Base-by-base conservation (phyloP, 805 yeast genomes). In the Myxozyma udenii region DNA sequence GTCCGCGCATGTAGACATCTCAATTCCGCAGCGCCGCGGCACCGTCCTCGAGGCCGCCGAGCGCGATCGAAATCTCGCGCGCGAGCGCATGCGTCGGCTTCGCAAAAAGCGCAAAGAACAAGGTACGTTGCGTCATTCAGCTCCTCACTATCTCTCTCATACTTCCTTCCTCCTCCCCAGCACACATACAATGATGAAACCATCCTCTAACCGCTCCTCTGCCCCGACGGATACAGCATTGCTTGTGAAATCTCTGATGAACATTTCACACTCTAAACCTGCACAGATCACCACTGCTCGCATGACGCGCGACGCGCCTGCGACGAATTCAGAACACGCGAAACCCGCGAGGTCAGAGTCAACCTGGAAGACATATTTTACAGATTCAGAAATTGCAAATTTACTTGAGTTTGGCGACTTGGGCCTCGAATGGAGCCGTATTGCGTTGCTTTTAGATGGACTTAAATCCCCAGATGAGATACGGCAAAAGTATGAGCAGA, bases 61-160 rank as follows among this genome's bases (percentile, higher is more conserved):
- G 24, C 44, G 51, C 6, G 57, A 53, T 32, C 46, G 57, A 4
- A 41, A 50, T 22, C 45, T 53, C 55, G 57, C 57, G 7, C 50
- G 57, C n/a, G 57, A 53, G 35, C 55, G 57, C 24, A 53, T 53
- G 57, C 43, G 57, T 16, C 41, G 57, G 23, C 48, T 53, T 12
- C 24, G 57, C 11, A 54, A 50, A 28, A 49, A 49, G 40, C 40
- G 57, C 14, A 53, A 53, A 33, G 57, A 53, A 19, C 51, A 53
- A 41, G 55, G 57, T 53, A 41, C 23, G 26, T 30, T 9, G 9
- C 11, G n/a, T n/a, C n/a, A n/a, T n/a, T n/a, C n/a, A n/a, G n/a
- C n/a, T n/a, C n/a, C n/a, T n/a, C n/a, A n/a, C n/a, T n/a, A n/a
- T n/a, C n/a, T n/a, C n/a, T n/a, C n/a, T n/a, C n/a, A n/a, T n/a